Conservation (phyloP, 2,329 filamentous ascomycete species). For the Xylariales sp. region DNA sequence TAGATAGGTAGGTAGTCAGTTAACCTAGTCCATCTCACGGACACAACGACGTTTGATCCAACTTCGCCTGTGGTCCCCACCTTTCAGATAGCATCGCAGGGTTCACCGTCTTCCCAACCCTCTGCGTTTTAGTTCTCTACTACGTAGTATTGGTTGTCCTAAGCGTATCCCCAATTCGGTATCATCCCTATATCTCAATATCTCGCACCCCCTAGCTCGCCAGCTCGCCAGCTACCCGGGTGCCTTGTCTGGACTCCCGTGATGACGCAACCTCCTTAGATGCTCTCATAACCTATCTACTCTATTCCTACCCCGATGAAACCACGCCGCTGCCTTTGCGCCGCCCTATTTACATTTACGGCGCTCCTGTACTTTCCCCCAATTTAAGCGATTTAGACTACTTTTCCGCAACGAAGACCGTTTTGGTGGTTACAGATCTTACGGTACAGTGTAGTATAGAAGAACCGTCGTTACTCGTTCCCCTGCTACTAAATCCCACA, state of each 20-base stretch:
- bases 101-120: no score
- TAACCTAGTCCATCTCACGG: no score
- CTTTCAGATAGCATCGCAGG: no score
- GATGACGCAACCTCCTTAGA: conserved; percentile 37
- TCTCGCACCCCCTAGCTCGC: no score
- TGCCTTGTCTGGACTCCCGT: conserved; percentile 18
- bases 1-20: no score
- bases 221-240: background rate
- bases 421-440: background rate
- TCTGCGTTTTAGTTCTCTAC: no score
- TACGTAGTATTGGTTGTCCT: no score
- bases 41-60: no score
- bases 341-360: conserved; percentile 5
- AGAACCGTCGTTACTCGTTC: background rate
- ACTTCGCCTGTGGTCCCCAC: no score
- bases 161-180: no score
- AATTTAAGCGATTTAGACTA: background rate
- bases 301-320: conserved; percentile 1
- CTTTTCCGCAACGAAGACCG: background rate
- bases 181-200: no score
- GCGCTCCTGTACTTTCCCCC: background rate
- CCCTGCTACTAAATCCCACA: background rate
- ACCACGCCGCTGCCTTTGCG: background rate
- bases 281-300: background rate
- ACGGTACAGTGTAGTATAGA: background rate